Conservation (phyloP, 306 rosid genomes). For the Citrullus amarus region DNA sequence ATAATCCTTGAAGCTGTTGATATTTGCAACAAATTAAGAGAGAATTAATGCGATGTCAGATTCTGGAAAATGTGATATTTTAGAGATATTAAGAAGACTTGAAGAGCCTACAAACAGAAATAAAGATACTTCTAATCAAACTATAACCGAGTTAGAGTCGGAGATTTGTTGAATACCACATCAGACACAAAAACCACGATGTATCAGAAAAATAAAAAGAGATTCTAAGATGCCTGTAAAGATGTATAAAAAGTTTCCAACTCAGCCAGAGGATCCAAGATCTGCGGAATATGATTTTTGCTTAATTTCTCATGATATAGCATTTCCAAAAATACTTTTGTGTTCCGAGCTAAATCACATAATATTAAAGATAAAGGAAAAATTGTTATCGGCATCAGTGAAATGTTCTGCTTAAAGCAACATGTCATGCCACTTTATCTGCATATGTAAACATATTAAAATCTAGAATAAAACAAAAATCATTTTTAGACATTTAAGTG, state of each 20-base stretch:
- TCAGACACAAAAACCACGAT: background rate
- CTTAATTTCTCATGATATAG: background rate
- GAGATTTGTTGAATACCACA: background rate
- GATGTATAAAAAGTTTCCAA: background rate
- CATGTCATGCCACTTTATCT: background rate
- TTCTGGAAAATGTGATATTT: constrained; percentile 10
- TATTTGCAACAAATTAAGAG: background rate
- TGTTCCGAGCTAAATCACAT: background rate
- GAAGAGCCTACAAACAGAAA: background rate
- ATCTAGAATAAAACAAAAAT: background rate
- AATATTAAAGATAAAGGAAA: background rate
- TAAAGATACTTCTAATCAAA: background rate
- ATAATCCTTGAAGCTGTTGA: constrained; percentile 78
- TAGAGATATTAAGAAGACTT: background rate
- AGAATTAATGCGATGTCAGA: constrained; percentile 11
- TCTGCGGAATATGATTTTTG: background rate
- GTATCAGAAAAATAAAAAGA: background rate
- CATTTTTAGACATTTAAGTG: background rate
- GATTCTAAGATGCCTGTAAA: background rate
- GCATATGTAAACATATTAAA: background rate
- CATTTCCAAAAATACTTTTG: background rate
- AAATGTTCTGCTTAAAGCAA: background rate
- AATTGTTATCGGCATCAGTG: background rate
- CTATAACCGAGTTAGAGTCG: background rate
- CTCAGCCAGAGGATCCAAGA: background rate